Conservation (phyloP, 2,329 filamentous ascomycete species). For the Neofusicoccum sp. region DNA sequence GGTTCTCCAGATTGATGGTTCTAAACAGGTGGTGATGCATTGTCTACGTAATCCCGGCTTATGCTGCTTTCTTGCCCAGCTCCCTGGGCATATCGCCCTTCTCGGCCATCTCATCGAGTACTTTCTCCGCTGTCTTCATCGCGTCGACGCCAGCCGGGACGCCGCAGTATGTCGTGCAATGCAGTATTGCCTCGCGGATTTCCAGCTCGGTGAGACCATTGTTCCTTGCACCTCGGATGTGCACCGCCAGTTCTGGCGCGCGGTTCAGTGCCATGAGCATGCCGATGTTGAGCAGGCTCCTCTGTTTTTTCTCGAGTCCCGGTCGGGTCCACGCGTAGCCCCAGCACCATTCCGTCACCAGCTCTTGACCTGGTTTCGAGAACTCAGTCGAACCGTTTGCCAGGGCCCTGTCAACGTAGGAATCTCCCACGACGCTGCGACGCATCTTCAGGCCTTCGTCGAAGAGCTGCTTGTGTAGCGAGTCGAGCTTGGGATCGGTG, state of each 20-base stretch:
- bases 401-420: constrained; percentile 62
- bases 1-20: no score
- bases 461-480: constrained; percentile 48
- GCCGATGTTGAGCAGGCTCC: constrained; percentile 61
- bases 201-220: constrained; percentile 55
- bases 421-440: constrained; percentile 60
- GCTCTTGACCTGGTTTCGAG: constrained; percentile 61
- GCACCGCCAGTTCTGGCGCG: constrained; percentile 61
- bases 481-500: constrained; percentile 44
- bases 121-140: constrained; percentile 55
- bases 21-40: no score
- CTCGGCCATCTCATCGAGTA: constrained; percentile 55
- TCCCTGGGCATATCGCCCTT: constrained; percentile 41
- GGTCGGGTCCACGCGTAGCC: constrained; percentile 66
- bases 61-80: constrained; percentile 55
- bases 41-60: no score
- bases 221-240: constrained; percentile 54
- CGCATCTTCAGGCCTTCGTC: constrained; percentile 64
- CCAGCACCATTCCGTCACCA: constrained; percentile 67
- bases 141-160: constrained; percentile 59
- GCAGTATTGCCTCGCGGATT: constrained; percentile 53
- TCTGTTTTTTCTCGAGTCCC: constrained; percentile 37
- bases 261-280: constrained; percentile 67
- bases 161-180: constrained; percentile 56
- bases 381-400: constrained; percentile 59